A percentile compares a stretch with the other conserved stretches of the same genome.
These are phyloP conservation scores for Lentinula detonsa DNA, from an alignment of 768 basidiomycete species.

Conservation along the genomic window DNA sequence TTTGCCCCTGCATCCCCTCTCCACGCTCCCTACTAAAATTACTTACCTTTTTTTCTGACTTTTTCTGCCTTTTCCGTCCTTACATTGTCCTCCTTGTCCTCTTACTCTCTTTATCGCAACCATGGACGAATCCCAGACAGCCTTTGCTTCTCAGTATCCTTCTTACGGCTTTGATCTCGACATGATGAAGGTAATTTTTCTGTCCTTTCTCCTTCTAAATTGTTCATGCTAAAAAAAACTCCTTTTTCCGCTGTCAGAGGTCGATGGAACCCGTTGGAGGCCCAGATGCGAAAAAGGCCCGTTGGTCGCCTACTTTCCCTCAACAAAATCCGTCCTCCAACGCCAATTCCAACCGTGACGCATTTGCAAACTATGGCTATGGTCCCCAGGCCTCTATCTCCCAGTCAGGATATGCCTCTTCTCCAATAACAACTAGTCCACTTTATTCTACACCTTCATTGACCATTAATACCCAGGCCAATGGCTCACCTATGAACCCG, in stretches of 20 bases:
- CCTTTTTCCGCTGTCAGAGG: conserved; percentile 41
- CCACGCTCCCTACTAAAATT: conserved; percentile 10
- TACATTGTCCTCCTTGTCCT: conserved; percentile 17
- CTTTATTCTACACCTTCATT: conserved; percentile 73
- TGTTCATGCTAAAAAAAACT: background rate
- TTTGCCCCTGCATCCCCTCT: conserved; percentile 1
- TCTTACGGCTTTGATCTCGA: conserved; percentile 78
- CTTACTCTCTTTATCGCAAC: conserved; percentile 19
- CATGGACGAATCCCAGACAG: conserved; percentile 75
- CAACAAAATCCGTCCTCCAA: conserved; percentile 27
- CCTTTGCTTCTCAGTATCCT: conserved; percentile 63
- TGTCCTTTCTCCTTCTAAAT: background rate
- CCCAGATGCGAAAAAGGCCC: conserved; percentile 84
- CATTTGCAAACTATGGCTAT: conserved; percentile 85
- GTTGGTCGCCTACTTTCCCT: conserved; percentile 71
- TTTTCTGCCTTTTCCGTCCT: conserved; percentile 22
- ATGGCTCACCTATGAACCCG: conserved; percentile 41
- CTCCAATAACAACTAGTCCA: conserved; percentile 44
- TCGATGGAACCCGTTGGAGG: conserved; percentile 81
- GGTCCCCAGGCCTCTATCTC: conserved; percentile 65
- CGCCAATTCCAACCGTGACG: conserved; percentile 46
- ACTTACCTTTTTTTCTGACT: conserved; percentile 7
- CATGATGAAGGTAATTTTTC: conserved; percentile 74
- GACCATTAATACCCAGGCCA: conserved; percentile 57
- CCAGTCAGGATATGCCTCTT: conserved; percentile 48